Base-by-base conservation (phyloP, 345 rosid genomes). In the Ailanthus altissimus region DNA sequence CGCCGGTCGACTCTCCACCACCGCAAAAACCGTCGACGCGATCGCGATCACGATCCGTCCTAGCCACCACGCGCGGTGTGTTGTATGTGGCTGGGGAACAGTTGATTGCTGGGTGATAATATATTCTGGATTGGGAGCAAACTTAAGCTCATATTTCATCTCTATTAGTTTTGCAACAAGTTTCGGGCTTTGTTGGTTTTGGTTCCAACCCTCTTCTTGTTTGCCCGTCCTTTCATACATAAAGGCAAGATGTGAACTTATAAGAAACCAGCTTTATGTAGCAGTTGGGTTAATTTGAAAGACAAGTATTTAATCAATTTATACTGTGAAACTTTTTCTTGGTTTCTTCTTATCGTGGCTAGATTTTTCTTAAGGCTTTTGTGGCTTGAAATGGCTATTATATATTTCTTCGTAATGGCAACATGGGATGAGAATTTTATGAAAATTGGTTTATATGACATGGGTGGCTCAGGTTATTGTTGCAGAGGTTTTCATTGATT, bases 131-230 rank as follows among this genome's bases (percentile, higher is more conserved):
- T n/a, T 89, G 93, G n/a, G 92, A 87, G 97, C 93, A 87, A 87
- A 86, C 84, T 70, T 86, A 88, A 87, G 90, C 92, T 93, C 97
- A 86, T 89, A 87, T 84, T 81, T 83, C 84, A 65, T 87, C 91
- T 91, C 89, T 87, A 83, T 88, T 89, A 89, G 85, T 87, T 83
- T 89, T 85, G 87, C 92, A 82, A 91, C 91, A 79, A 85, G 87
- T 90, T 83, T 79, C 82, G 60, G 74, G 89, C 88, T 83, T n/a
- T 92, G 86, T 88, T 89, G 83, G 87, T 86, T 85, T 85, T 87
- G 87, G 89, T 89, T 86, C 83, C 78, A 26, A 78, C 79, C 83
- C 82, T 67, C 78, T 81, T 80, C 80, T 75, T 75, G 74, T 64
- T 74, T 89, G 85, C 77, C 75, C 74, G 73, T 79, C 87, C 80